Base-by-base conservation (phyloP, 176 grass and related monocot genomes). In the Olyra latifolia region DNA sequence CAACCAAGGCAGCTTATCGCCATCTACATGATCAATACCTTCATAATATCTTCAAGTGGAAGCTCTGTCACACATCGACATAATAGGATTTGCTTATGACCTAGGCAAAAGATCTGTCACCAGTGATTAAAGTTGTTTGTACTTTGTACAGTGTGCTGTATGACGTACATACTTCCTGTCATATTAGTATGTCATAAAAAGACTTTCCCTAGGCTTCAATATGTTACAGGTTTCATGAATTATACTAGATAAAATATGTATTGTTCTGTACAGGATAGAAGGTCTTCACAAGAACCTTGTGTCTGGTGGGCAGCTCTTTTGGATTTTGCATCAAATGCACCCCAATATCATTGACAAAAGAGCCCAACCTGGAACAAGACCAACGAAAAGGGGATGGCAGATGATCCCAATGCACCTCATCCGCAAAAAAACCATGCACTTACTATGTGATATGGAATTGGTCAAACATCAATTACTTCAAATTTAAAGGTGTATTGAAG, bases 401-500 rank as follows among this genome's bases (percentile, higher is more conserved):
- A 86, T 68, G 46, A 86, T 81, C 62, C 29, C 28, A 46, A 19
- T 80, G 50, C 47, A 89, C 12, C 42, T 16, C 50, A 77, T 46
- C 65, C 65, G 24, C 32, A 50, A 12, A 69, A 82, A 42, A 35
- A 30, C 63, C 53, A 69, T 52, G 29, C 28, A 73, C 25, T 67
- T 57, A 35, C 29, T 50, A 41, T 45, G 24, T 69, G 22, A 6
- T 66, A 86, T 53, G 50, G 14, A 75, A 75, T 66, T 59, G 16
- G 58, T 71, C 23, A 87, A 80, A 77, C 41, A 22, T 59, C 23
- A 47, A 53, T 77, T 48, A 70, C 83, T 71, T 74, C 43, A 65
- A 87, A 57, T 72, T 87, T 67, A 83, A 53, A 90, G 42, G 30
- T 38, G 47, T 78, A 49, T 46, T 62, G 49, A 65, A 82, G 10